These are phyloP conservation scores for Fagopyrum tataricum DNA, from an alignment of 148 eudicot species.

Conservation along the genomic window DNA sequence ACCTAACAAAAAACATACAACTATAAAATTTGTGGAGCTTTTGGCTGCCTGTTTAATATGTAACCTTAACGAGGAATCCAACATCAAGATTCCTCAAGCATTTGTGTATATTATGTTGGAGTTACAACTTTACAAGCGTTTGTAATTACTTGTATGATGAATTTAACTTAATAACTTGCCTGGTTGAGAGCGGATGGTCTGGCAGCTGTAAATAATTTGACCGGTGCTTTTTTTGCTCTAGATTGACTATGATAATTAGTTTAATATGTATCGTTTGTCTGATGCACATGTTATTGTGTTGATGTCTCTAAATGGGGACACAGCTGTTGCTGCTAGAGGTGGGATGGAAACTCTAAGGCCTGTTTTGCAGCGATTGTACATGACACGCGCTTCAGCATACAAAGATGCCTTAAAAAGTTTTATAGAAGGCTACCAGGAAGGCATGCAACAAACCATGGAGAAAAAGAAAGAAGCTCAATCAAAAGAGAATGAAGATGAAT, in stretches of 20 bases:
- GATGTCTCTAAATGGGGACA: conserved; percentile 15
- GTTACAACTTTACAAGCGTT: background rate
- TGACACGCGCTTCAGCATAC: conserved; percentile 88
- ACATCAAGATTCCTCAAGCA: background rate
- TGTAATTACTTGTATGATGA: background rate
- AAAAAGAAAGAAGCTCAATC: conserved; percentile 43
- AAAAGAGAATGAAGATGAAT: conserved; percentile 15
- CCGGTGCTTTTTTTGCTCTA: background rate
- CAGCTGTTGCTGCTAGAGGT: conserved; percentile 85
- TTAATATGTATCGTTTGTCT: background rate
- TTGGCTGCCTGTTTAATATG: background rate
- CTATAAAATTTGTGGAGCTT: background rate
- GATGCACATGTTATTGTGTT: background rate
- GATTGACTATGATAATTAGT: background rate
- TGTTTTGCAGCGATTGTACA: conserved; percentile 76
- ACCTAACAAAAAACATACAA: background rate
- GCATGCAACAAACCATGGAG: conserved; percentile 72
- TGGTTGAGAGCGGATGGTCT: background rate
- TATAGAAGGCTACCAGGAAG: conserved; percentile 84
- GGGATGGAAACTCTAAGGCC: conserved; percentile 92
- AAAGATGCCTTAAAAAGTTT: conserved; percentile 85
- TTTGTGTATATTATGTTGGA: background rate
- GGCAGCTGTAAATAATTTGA: background rate
- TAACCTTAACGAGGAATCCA: background rate
- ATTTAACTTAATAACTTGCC: background rate